phyloP scores from a whole-genome alignment of 257 asterid genomes.

The Mitragyna speciosa region DNA sequence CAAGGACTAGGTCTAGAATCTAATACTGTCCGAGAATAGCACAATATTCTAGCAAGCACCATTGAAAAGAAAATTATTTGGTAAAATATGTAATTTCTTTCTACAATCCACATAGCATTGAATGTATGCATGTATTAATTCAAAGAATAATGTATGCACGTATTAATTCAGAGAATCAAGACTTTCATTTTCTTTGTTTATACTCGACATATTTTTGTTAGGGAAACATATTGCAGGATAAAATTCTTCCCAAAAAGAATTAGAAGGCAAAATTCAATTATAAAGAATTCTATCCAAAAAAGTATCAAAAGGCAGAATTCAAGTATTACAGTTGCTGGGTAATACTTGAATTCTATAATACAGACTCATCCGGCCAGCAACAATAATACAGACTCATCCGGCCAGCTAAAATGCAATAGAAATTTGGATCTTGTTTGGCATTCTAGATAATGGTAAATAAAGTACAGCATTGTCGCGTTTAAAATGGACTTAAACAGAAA shows the following conservation, averaged over 20 bases:
- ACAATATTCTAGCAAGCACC: not conserved
- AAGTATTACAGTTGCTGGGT: not conserved
- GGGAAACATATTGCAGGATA: not conserved
- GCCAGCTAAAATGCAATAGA: slow-evolving; percentile 22
- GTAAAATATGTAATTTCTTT: not conserved
- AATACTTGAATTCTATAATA: not conserved
- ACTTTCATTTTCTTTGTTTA: not conserved
- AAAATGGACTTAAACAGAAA: slow-evolving; percentile 17
- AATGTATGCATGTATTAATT: not conserved
- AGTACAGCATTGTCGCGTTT: slow-evolving; percentile 13
- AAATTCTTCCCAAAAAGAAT: not conserved
- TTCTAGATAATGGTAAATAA: slow-evolving; percentile 9
- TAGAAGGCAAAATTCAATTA: not conserved
- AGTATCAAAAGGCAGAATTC: not conserved
- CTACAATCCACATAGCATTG: not conserved
- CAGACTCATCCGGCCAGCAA: not conserved
- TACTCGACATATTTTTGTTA: not conserved
- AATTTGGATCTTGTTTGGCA: slow-evolving; percentile 18
- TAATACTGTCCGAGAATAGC: not conserved
- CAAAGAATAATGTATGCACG: not conserved
- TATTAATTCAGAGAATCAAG: not conserved
- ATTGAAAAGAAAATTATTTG: not conserved
- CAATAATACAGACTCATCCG: not conserved
- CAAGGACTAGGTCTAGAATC: not conserved
- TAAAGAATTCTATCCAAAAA: not conserved